A percentile compares a stretch with the other conserved stretches of the same genome.
These are phyloP conservation scores for Umbelopsis vinacea DNA, from an alignment of 192 early-diverging fungal species.

Conservation along the genomic window DNA sequence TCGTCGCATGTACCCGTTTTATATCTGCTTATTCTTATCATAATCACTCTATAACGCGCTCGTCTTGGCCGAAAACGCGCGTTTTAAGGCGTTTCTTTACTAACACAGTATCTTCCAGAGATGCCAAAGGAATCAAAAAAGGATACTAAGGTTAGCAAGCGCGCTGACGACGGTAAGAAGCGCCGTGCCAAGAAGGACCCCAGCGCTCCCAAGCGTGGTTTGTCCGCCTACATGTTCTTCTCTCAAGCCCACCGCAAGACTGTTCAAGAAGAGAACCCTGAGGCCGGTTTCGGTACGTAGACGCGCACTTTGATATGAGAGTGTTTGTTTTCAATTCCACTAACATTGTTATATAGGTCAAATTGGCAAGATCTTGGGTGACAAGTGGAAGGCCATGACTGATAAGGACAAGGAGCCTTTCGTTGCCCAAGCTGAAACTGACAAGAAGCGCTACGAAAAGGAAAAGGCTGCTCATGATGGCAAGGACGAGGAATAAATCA, in stretches of 20 bases:
- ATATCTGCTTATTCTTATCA: not conserved
- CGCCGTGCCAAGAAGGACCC: conserved; percentile 84
- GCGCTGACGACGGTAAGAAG: conserved; percentile 56
- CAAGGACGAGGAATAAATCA: conserved; percentile 12
- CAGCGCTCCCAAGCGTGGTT: conserved; percentile 87
- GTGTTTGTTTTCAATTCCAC: conserved; percentile 4
- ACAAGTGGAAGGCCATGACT: conserved; percentile 47
- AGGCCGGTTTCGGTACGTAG: conserved; percentile 63
- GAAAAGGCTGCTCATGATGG: conserved; percentile 37
- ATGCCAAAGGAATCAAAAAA: conserved; percentile 17
- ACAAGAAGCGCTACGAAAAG: conserved; percentile 47
- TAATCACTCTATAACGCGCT: not conserved
- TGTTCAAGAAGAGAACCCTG: conserved; percentile 83
- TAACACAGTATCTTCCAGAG: not conserved
- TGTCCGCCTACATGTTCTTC: conserved; percentile 93
- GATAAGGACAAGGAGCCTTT: conserved; percentile 46
- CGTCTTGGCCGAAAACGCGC: not conserved
- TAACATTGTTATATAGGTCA: conserved; percentile 32
- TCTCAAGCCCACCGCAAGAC: conserved; percentile 78
- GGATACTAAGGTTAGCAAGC: conserved; percentile 36
- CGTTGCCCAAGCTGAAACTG: conserved; percentile 37
- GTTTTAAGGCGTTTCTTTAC: not conserved
- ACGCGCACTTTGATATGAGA: not conserved
- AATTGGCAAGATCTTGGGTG: conserved; percentile 47
- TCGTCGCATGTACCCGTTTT: not conserved